Conservation (phyloP, 768 basidiomycete genomes). For the Lepiota venenata region DNA sequence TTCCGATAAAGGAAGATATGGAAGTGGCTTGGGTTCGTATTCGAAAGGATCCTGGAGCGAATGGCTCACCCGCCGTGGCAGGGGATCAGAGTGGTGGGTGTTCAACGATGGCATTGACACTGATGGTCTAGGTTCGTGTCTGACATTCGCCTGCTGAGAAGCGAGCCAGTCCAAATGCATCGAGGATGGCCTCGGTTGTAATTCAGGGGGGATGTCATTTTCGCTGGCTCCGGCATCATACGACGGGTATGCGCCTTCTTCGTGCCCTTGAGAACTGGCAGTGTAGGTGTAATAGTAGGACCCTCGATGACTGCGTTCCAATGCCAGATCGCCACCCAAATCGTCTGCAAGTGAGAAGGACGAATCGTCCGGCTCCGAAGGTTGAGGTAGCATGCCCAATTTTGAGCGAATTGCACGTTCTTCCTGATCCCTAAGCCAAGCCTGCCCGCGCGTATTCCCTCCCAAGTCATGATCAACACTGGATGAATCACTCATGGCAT, state of each 20-base stretch:
- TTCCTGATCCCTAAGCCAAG: conserved; percentile 85
- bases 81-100: conserved; percentile 26
- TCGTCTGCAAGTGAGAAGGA: conserved; percentile 41
- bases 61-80: conserved; percentile 14
- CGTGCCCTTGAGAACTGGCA: conserved; percentile 49
- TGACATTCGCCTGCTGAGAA: conserved; percentile 38
- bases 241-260: conserved; percentile 36
- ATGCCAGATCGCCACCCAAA: conserved; percentile 58
- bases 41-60: conserved; percentile 14
- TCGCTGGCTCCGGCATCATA: conserved; percentile 19
- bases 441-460: conserved; percentile 65
- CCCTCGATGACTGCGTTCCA: conserved; percentile 65
- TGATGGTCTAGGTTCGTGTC: conserved; percentile 11
- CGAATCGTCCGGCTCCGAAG: conserved; percentile 52
- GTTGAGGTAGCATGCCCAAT: conserved; percentile 54
- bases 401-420: conserved; percentile 58
- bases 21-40: conserved; percentile 45
- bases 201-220: conserved; percentile 19
- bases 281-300: conserved; percentile 78
- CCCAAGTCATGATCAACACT: conserved; percentile 42
- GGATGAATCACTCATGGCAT: conserved; percentile 36
- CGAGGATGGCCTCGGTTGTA: conserved; percentile 54
- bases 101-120: conserved; percentile 22
- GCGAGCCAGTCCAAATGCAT: conserved; percentile 67
- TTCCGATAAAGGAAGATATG: conserved; percentile 40